Percentiles rank a stretch among this genome's conserved stretches.
These are phyloP conservation scores for Tetracladium marchalianum DNA, from an alignment of 495 filamentous ascomycete species.

Conservation along the genomic window DNA sequence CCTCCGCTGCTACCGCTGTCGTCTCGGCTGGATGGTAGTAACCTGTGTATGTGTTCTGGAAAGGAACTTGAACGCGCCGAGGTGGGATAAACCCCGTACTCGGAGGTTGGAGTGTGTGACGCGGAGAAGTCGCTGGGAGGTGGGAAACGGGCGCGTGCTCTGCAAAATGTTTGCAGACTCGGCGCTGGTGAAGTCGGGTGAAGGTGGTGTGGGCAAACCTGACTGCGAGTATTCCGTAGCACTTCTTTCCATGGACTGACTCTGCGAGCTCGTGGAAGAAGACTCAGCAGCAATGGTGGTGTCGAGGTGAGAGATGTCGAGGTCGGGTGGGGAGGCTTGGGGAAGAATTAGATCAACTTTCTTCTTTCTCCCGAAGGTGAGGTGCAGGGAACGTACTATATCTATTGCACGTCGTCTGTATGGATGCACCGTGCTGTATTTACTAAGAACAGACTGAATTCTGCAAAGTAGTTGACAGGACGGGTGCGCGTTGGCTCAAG, in stretches of 20 bases:
- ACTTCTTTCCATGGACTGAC: conserved; percentile 76
- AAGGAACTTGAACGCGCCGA: conserved; percentile 72
- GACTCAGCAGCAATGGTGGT: conserved; percentile 24
- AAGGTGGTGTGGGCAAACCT: conserved; percentile 90
- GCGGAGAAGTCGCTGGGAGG: conserved; percentile 59
- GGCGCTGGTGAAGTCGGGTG: conserved; percentile 54
- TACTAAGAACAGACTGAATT: too few species aligned
- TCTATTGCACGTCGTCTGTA: too few species aligned
- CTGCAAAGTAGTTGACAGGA: too few species aligned
- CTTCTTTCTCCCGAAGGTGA: too few species aligned
- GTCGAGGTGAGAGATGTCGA: conserved; percentile 23
- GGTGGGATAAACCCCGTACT: conserved; percentile 73
- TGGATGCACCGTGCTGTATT: too few species aligned
- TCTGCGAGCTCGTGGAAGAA: conserved; percentile 21
- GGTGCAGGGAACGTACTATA: too few species aligned
- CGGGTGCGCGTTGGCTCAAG: too few species aligned
- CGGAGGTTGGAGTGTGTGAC: conserved; percentile 76
- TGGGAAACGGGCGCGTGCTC: conserved; percentile 80
- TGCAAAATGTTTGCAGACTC: conserved; percentile 74
- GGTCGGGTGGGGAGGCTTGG: not conserved
- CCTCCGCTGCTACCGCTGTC: conserved; percentile 68
- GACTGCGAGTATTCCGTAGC: conserved; percentile 91
- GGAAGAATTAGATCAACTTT: too few species aligned
- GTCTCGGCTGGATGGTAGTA: conserved; percentile 62
- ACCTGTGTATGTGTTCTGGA: conserved; percentile 64